phyloP scores from a whole-genome alignment of 306 rosid species.

The Prunus salicina region DNA sequence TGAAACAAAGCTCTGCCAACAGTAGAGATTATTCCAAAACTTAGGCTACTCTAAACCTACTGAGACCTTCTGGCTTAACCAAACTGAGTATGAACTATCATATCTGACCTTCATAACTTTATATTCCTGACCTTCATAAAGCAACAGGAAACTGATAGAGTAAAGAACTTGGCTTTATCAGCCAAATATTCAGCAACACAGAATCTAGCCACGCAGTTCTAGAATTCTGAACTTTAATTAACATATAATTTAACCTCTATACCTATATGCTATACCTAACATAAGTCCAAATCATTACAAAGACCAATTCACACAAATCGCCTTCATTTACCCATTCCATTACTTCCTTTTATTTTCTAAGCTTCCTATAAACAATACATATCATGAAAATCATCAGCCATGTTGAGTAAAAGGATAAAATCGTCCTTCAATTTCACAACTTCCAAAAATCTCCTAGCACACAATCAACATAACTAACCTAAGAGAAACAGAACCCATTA shows the following conservation, averaged over 20 bases:
- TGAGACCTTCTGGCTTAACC: background rate
- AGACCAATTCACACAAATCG: too few relatives aligned
- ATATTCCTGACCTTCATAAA: background rate
- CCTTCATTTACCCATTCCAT: background rate
- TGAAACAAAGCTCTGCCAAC: background rate
- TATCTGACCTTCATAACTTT: background rate
- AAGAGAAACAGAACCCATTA: background rate
- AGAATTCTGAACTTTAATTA: background rate
- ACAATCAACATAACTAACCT: background rate
- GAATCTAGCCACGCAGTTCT: background rate
- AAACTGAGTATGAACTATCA: background rate
- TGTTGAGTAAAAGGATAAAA: background rate
- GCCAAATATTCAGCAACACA: background rate
- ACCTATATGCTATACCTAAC: background rate
- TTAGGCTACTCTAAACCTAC: background rate
- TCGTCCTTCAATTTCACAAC: background rate
- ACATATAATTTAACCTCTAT: background rate
- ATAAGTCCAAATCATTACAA: background rate
- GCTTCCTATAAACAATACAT: background rate
- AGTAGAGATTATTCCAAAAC: background rate
- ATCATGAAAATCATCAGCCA: background rate
- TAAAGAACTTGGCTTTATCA: background rate
- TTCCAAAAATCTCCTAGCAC: background rate
- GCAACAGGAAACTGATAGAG: background rate
- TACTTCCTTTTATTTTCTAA: background rate